phyloP scores from a whole-genome alignment of 805 yeast species.

The Kuraishia piskuri region DNA sequence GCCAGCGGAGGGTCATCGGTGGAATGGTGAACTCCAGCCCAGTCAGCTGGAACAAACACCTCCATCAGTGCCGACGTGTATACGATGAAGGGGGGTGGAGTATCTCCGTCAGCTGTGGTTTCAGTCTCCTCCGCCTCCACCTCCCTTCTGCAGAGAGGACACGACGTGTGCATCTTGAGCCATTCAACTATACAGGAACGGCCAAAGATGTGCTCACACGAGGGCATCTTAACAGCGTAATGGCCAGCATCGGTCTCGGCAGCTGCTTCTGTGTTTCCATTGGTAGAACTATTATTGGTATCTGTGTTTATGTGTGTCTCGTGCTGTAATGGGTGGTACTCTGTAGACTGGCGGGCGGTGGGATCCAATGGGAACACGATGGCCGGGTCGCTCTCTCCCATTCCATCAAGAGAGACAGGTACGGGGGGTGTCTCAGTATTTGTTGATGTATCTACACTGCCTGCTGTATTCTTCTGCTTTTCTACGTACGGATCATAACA shows the following conservation, averaged over 20 bases:
- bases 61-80: constrained; percentile 22
- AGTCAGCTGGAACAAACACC: constrained; percentile 19
- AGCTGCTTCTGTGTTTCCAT: constrained; percentile 8
- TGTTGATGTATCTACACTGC: neutral
- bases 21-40: constrained; percentile 14
- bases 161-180: constrained; percentile 60
- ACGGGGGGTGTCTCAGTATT: neutral
- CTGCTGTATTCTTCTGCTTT: neutral
- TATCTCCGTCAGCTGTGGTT: constrained; percentile 2
- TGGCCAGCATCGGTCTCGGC: constrained; percentile 28
- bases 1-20: constrained; percentile 1
- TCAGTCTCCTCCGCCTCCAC: constrained; percentile 21
- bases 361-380: constrained; percentile 18
- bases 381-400: constrained; percentile 15
- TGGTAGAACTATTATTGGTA: neutral
- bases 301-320: neutral
- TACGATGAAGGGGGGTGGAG: constrained; percentile 3
- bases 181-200: constrained; percentile 70
- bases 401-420: constrained; percentile 9
- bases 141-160: constrained; percentile 76
- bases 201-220: constrained; percentile 79
- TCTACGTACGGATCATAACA: constrained; percentile 28
- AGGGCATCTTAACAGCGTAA: constrained; percentile 58
- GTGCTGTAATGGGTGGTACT: neutral
- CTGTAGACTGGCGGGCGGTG: constrained; percentile 12